Conservation (phyloP, 2,329 filamentous ascomycete species). For the Nothopassalora personata region DNA sequence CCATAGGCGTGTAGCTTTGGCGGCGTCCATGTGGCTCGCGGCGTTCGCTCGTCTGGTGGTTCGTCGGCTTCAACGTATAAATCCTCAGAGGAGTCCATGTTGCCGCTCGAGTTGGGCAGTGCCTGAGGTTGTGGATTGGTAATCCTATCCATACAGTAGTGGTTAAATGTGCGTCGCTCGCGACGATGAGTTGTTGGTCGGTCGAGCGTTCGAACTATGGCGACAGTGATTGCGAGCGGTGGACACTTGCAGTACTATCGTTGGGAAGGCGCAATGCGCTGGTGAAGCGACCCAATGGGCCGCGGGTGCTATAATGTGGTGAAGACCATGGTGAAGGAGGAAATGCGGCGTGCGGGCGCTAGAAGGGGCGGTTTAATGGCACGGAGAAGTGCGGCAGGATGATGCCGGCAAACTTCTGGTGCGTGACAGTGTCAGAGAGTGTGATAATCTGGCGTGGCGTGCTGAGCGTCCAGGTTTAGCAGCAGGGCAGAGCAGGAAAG, state of each 20-base stretch:
- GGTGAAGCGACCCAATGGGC: slow-evolving; percentile 9
- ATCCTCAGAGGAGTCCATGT: slow-evolving; percentile 49
- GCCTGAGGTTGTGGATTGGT: slow-evolving; percentile 10
- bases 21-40: slow-evolving; percentile 6
- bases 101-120: slow-evolving; percentile 16
- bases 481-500: not conserved
- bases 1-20: slow-evolving; percentile 13
- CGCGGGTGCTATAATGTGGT: slow-evolving; percentile 5
- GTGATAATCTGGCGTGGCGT: not conserved
- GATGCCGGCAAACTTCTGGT: not conserved
- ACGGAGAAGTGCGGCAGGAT: no score
- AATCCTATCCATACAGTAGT: slow-evolving; percentile 13
- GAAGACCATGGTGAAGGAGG: slow-evolving; percentile 2
- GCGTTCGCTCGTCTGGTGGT: slow-evolving; percentile 61
- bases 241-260: not conserved
- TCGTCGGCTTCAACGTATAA: slow-evolving; percentile 75
- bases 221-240: not conserved
- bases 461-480: not conserved
- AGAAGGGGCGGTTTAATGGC: not conserved
- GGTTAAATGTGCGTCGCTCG: not conserved
- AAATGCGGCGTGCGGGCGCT: not conserved
- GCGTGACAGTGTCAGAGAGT: not conserved
- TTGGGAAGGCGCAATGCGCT: not conserved
- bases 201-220: not conserved
- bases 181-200: not conserved